Conservation (phyloP, 768 basidiomycete species). For the Candolleomyces eurysporus region DNA sequence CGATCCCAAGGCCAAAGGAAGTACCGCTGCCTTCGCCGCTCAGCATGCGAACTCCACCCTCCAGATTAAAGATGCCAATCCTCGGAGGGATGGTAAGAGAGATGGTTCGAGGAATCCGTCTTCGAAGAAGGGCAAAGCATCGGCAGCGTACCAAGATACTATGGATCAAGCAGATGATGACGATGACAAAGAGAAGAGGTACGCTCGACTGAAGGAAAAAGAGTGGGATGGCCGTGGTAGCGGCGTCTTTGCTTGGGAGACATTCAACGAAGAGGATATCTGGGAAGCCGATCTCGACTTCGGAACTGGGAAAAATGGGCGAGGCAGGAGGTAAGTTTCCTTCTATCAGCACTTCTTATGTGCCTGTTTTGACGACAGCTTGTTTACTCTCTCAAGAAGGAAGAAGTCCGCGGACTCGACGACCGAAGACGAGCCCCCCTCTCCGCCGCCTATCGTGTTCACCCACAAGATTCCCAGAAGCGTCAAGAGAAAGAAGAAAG, state of each 20-base stretch:
- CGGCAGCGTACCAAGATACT: not conserved
- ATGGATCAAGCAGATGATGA: not conserved
- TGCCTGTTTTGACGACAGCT: no score
- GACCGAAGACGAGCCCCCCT: conserved; percentile 7
- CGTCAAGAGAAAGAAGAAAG: not conserved
- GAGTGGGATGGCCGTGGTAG: conserved; percentile 80
- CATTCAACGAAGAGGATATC: conserved; percentile 72
- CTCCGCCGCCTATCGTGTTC: not conserved
- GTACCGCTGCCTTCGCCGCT: not conserved
- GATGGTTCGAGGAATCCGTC: not conserved
- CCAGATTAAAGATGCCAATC: not conserved
- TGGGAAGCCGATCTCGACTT: conserved; percentile 75
- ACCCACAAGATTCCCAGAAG: not conserved
- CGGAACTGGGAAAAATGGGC: conserved; percentile 25
- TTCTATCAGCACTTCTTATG: conserved; percentile 3
- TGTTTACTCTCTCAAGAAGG: not conserved
- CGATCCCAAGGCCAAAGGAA: conserved; percentile 14
- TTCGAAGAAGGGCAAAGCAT: not conserved
- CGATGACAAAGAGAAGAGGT: not conserved
- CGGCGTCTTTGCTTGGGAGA: conserved; percentile 72
- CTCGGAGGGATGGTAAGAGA: not conserved
- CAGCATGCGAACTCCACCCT: not conserved
- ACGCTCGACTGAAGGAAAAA: conserved; percentile 33
- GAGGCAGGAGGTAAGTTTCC: not conserved
- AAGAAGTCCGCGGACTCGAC: not conserved